phyloP scores from a whole-genome alignment of 2,329 filamentous ascomycete species.

The Fusarium tjaetaba region DNA sequence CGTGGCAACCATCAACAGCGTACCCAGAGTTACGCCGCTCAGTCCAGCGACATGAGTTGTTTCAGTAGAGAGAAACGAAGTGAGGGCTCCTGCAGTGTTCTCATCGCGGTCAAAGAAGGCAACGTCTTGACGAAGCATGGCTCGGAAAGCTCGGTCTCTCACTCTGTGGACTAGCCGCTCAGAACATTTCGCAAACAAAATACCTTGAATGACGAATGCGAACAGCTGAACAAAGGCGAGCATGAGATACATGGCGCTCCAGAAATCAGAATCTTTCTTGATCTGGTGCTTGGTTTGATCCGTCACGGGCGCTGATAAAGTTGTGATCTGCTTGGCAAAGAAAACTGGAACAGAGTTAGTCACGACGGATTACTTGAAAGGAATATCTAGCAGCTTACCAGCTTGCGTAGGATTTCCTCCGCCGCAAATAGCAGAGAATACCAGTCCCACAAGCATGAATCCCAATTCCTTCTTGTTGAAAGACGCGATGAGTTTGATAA shows the following conservation, averaged over 20 bases:
- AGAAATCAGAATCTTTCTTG: conserved; percentile 80
- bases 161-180: conserved; percentile 86
- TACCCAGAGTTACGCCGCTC: conserved; percentile 87
- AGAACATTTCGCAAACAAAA: conserved; percentile 85
- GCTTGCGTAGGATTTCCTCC: conserved; percentile 75
- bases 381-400: conserved; percentile 33
- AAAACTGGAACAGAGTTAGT: conserved; percentile 69
- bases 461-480: conserved; percentile 81
- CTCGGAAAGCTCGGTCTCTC: conserved; percentile 82
- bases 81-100: conserved; percentile 89
- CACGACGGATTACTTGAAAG: background rate
- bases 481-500: conserved; percentile 80
- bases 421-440: conserved; percentile 81
- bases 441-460: conserved; percentile 76
- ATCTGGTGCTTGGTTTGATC: conserved; percentile 64
- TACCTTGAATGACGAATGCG: conserved; percentile 73
- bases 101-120: conserved; percentile 90
- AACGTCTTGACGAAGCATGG: conserved; percentile 92
- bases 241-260: conserved; percentile 89
- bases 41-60: conserved; percentile 90
- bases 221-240: conserved; percentile 79
- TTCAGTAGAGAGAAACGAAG: conserved; percentile 87
- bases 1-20: conserved; percentile 80
- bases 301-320: conserved; percentile 66
- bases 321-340: conserved; percentile 87